Percentiles rank a stretch among this genome's conserved stretches.
Evolutionary conservation across 106 monocot genomes (phyloP).

Genomic region (Vanilla planifolia): DNA sequence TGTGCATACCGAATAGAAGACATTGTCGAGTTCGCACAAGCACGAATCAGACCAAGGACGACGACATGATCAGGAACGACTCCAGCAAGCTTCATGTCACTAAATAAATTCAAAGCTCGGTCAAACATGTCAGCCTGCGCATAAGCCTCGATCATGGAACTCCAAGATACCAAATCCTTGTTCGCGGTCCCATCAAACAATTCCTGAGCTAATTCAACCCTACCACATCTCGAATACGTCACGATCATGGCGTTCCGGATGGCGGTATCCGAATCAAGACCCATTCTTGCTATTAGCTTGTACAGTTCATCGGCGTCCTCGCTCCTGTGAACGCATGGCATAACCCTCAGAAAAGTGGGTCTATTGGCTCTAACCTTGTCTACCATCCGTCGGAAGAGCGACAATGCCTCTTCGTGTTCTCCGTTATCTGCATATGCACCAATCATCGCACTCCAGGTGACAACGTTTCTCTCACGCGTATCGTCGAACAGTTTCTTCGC

Average conservation of each 20-base stretch:
- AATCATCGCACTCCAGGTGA: conserved; percentile 35
- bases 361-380: conserved; percentile 22
- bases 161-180: conserved; percentile 47
- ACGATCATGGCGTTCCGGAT: conserved; percentile 33
- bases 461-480: conserved; percentile 22
- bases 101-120: conserved; percentile 33
- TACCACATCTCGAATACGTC: conserved; percentile 45
- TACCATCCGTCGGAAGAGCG: conserved; percentile 25
- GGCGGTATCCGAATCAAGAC: conserved; percentile 20
- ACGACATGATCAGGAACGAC: conserved; percentile 7
- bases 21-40: conserved; percentile 14
- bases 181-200: conserved; percentile 33
- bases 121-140: conserved; percentile 15
- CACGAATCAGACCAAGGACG: conserved; percentile 15
- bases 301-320: conserved; percentile 36
- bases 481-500: conserved; percentile 27
- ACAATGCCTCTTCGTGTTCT: conserved; percentile 4
- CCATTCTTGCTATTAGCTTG: conserved; percentile 14
- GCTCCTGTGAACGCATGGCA: conserved; percentile 17
- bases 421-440: conserved; percentile 21
- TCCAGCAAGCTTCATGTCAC: conserved; percentile 24
- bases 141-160: conserved; percentile 53
- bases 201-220: conserved; percentile 18
- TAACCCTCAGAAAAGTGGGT: conserved; percentile 42
- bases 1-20: conserved; percentile 19